Evolutionary conservation across 371 early-diverging fungal genomes (phyloP).

Genomic region (Rhizopus sp.): DNA sequence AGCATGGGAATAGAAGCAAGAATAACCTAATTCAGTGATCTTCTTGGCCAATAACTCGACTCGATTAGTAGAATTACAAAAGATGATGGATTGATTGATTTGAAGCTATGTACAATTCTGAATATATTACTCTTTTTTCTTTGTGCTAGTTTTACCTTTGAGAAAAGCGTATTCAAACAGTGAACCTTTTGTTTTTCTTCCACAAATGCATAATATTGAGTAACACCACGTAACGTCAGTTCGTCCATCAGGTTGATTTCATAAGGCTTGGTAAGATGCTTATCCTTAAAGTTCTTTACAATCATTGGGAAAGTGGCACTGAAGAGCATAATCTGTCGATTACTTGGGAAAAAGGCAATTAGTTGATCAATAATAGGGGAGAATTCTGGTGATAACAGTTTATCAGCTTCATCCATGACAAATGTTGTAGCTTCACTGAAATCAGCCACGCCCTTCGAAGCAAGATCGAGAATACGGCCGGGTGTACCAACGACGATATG

Average conservation of each 20-base stretch:
- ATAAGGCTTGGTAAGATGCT: conserved; percentile 90
- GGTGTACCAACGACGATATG: conserved; percentile 98
- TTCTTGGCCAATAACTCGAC: conserved; percentile 98
- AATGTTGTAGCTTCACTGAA: conserved; percentile 85
- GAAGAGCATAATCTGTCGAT: conserved; percentile 95
- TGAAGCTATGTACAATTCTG: conserved; percentile 62
- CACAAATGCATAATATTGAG: conserved; percentile 99
- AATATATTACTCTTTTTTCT: neutral
- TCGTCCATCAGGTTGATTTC: conserved; percentile 99
- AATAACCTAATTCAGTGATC: conserved; percentile 98
- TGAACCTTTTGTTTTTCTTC: conserved; percentile 98
- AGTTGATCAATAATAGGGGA: conserved; percentile 96
- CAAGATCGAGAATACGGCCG: conserved; percentile 96
- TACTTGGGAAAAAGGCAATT: conserved; percentile 77
- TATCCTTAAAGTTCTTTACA: conserved; percentile 95
- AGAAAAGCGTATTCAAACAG: conserved; percentile 96
- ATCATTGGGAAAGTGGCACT: conserved; percentile 98
- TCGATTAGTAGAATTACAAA: conserved; percentile 97
- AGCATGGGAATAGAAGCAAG: conserved; percentile 98
- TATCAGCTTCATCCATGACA: conserved; percentile 99
- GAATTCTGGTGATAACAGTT: conserved; percentile 95
- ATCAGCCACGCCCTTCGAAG: conserved; percentile 86
- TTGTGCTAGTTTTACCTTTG: conserved; percentile 64
- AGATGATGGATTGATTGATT: conserved; percentile 99
- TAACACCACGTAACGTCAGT: conserved; percentile 94